Evolutionary conservation across 768 basidiomycete species (phyloP).

Genomic region (Porphyrellus cyaneotinctus): DNA sequence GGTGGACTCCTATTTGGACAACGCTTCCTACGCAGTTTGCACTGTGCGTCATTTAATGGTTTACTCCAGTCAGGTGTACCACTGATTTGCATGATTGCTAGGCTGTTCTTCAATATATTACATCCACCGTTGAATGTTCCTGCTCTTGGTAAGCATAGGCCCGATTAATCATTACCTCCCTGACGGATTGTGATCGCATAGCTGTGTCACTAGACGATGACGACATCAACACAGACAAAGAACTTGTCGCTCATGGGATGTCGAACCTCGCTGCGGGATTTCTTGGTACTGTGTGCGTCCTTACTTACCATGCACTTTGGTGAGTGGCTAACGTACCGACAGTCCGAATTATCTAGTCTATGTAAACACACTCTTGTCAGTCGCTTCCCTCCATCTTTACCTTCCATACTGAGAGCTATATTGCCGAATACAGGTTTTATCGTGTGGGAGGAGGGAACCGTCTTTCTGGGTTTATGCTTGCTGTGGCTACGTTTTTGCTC

Average conservation of each 20-base stretch:
- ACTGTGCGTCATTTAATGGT: slow-evolving; percentile 47
- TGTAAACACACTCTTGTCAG: slow-evolving; percentile 77
- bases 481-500: slow-evolving; percentile 63
- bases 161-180: background rate
- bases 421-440: slow-evolving; percentile 58
- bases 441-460: slow-evolving; percentile 88
- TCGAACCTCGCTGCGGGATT: slow-evolving; percentile 83
- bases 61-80: background rate
- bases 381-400: slow-evolving; percentile 6
- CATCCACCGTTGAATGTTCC: slow-evolving; percentile 89
- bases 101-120: slow-evolving; percentile 79
- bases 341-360: slow-evolving; percentile 87
- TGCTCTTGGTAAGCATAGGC: slow-evolving; percentile 57
- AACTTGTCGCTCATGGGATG: slow-evolving; percentile 89
- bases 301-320: background rate
- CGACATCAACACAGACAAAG: slow-evolving; percentile 88
- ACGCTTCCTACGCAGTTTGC: slow-evolving; percentile 95
- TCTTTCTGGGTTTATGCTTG: slow-evolving; percentile 82
- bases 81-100: slow-evolving; percentile 33
- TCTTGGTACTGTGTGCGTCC: slow-evolving; percentile 71
- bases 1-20: slow-evolving; percentile 64
- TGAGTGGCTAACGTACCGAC: slow-evolving; percentile 8
- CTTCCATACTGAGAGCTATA: background rate
- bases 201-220: slow-evolving; percentile 88
- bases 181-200: slow-evolving; percentile 20